Evolutionary conservation across 1,139 yeast genomes (phyloP).

Genomic region (Debaryomycetaceae sp.): DNA sequence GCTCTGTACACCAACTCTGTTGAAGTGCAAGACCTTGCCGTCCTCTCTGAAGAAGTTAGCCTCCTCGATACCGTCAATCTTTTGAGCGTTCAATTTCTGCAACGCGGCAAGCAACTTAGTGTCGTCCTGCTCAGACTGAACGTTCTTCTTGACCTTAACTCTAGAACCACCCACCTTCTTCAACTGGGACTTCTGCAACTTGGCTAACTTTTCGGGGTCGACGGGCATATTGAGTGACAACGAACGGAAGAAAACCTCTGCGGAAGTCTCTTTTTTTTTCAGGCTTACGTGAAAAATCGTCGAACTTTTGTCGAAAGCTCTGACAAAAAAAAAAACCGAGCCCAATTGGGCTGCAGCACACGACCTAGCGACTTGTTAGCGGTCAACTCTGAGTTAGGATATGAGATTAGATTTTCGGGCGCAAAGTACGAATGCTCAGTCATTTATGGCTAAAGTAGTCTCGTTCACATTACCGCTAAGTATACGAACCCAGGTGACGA

Average conservation of each 20-base stretch:
- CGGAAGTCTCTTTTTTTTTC: conserved; percentile 6
- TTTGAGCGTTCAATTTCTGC: conserved; percentile 85
- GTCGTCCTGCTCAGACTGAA: conserved; percentile 73
- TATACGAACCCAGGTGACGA: too few relatives aligned
- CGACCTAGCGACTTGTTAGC: too few relatives aligned
- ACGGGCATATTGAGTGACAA: conserved; percentile 54
- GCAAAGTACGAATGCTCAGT: too few relatives aligned
- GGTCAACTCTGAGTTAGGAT: too few relatives aligned
- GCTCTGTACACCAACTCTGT: conserved; percentile 92
- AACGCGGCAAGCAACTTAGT: conserved; percentile 86
- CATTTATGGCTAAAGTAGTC: too few relatives aligned
- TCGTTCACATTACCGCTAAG: too few relatives aligned
- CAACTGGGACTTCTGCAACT: conserved; percentile 67
- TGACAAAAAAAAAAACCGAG: too few relatives aligned
- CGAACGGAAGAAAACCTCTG: conserved; percentile 5
- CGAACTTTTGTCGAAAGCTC: conserved; percentile 4
- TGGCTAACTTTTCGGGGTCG: conserved; percentile 85
- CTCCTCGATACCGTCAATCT: conserved; percentile 87
- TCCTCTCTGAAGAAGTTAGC: conserved; percentile 97
- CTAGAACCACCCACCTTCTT: conserved; percentile 89
- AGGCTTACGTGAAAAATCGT: conserved; percentile 1
- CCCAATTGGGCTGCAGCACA: too few relatives aligned
- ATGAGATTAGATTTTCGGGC: too few relatives aligned
- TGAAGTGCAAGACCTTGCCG: conserved; percentile 93
- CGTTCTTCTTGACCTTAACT: conserved; percentile 70